These are phyloP conservation scores for Trichoderma endophyticum DNA, from an alignment of 2,329 filamentous ascomycete species.

Conservation along the genomic window DNA sequence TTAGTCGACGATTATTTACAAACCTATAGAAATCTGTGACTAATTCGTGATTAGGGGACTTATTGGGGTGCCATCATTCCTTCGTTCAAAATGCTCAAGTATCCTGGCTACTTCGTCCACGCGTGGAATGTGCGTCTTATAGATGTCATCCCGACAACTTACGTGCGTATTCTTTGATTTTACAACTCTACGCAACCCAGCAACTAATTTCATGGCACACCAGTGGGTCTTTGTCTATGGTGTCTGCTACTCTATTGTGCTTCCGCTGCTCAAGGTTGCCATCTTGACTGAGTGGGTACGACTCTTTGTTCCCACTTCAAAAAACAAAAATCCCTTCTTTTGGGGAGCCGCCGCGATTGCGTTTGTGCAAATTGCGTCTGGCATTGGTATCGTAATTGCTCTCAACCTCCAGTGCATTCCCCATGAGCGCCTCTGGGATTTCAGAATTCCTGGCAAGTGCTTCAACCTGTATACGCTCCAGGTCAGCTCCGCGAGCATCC, in stretches of 20 bases:
- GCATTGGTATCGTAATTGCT: neutral
- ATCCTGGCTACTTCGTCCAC: conserved; percentile 6
- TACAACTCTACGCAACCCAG: neutral
- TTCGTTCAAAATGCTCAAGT: neutral
- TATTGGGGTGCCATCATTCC: neutral
- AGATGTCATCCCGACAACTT: neutral
- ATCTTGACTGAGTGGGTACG: neutral
- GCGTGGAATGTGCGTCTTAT: neutral
- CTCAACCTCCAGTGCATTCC: neutral
- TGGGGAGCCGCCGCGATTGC: neutral
- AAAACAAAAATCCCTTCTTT: neutral
- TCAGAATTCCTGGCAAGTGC: neutral
- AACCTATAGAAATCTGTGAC: neutral
- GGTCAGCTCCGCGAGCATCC: neutral
- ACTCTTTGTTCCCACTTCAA: neutral
- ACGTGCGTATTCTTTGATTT: neutral
- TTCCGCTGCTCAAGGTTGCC: conserved; percentile 1
- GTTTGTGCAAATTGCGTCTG: neutral
- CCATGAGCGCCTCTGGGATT: neutral
- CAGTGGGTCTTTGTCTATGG: conserved; percentile 5
- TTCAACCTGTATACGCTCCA: neutral
- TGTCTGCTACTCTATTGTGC: neutral
- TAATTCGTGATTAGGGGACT: neutral
- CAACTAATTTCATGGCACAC: neutral
- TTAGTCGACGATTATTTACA: neutral